Conservation (phyloP, 2,329 filamentous ascomycete species). For the Hypoxylon sp. region DNA sequence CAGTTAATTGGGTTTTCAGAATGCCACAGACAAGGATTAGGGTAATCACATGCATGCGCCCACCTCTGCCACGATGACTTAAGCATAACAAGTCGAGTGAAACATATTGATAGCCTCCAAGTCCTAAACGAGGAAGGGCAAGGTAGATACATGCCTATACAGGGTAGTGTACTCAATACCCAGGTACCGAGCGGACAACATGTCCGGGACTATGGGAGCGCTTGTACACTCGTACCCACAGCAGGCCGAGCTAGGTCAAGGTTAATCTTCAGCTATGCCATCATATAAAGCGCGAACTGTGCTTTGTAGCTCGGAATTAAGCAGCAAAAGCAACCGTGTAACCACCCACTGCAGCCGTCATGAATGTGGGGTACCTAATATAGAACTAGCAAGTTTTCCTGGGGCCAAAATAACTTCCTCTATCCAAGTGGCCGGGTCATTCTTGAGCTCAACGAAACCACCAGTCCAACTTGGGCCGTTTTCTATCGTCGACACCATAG, state of each 20-base stretch:
- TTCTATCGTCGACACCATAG: conserved; percentile 10
- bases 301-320: conserved; percentile 27
- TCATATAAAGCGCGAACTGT: conserved; percentile 21
- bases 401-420: conserved; percentile 12
- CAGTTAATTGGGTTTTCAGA: conserved; percentile 23
- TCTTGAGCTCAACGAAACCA: conserved; percentile 11
- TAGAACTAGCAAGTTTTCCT: conserved; percentile 26
- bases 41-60: conserved; percentile 37
- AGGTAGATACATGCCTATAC: conserved; percentile 32
- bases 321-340: conserved; percentile 37
- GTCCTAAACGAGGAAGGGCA: conserved; percentile 23
- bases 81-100: conserved; percentile 34
- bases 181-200: conserved; percentile 20
- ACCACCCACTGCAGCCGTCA: conserved; percentile 16
- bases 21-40: conserved; percentile 29
- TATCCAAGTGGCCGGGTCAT: conserved; percentile 27
- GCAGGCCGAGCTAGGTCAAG: conserved; percentile 2
- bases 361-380: conserved; percentile 35
- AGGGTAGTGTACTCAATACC: conserved; percentile 9
- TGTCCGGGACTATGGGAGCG: conserved; percentile 36
- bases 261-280: conserved; percentile 28
- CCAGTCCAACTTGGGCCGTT: conserved; percentile 12
- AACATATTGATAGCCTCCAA: conserved; percentile 39
- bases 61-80: conserved; percentile 28
- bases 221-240: conserved; percentile 33